Evolutionary conservation across 2,329 filamentous ascomycete species (phyloP).

Genomic region (Metarhizium sp.): DNA sequence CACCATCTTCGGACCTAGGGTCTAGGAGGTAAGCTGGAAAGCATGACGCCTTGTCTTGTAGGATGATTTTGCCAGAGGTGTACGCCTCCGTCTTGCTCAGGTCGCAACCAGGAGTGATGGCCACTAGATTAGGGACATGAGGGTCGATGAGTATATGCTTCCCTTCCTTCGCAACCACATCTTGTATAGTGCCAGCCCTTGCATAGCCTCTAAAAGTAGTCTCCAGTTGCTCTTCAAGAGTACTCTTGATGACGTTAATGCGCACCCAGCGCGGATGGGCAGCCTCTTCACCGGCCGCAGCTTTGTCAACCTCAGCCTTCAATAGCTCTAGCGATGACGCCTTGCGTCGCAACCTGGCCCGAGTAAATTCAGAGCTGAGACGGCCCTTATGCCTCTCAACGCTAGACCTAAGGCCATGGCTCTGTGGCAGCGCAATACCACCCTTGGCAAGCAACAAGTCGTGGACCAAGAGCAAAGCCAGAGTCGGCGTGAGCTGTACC

Average conservation of each 20-base stretch:
- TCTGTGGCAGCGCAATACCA: conserved; percentile 71
- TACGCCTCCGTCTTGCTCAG: conserved; percentile 69
- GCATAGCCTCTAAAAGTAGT: conserved; percentile 62
- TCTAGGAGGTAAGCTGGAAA: conserved; percentile 88
- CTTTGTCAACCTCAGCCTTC: conserved; percentile 43
- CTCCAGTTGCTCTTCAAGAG: conserved; percentile 60
- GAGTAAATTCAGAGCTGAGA: conserved; percentile 72
- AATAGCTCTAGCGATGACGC: conserved; percentile 60
- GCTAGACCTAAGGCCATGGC: conserved; percentile 66
- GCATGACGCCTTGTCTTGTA: conserved; percentile 95
- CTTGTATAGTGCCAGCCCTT: conserved; percentile 43
- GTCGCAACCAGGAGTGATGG: conserved; percentile 62
- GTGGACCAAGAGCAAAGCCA: conserved; percentile 76
- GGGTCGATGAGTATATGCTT: conserved; percentile 63
- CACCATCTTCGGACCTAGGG: conserved; percentile 54
- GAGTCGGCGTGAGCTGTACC: conserved; percentile 62
- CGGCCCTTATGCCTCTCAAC: conserved; percentile 76
- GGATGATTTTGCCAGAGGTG: conserved; percentile 64
- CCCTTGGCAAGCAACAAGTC: conserved; percentile 75
- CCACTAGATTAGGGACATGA: conserved; percentile 76
- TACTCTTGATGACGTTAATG: conserved; percentile 70
- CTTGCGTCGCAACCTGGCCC: conserved; percentile 63
- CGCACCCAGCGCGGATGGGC: conserved; percentile 85
- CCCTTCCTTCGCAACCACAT: conserved; percentile 37
- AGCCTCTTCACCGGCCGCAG: conserved; percentile 38